Evolutionary conservation across 345 rosid species (phyloP).

Genomic region (Diplotaxis tenuifolia): DNA sequence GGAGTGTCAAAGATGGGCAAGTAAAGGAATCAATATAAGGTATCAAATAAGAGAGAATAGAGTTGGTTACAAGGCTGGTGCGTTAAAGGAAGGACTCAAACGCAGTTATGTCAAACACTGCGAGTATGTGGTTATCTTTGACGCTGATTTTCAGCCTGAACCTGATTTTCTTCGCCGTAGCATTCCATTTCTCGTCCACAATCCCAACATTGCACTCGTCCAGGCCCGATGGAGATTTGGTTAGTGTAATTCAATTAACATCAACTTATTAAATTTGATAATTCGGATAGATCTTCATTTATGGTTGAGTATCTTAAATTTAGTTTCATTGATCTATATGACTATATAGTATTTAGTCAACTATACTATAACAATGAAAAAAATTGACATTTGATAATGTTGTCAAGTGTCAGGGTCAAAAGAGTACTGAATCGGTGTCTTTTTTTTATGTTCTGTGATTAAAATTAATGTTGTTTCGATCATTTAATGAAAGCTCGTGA

Average conservation of each 20-base stretch:
- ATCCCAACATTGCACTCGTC: slow-evolving; percentile 84
- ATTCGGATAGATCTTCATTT: neutral
- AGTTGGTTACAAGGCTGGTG: slow-evolving; percentile 97
- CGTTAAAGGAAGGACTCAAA: slow-evolving; percentile 90
- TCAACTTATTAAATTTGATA: neutral
- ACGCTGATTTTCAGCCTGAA: slow-evolving; percentile 96
- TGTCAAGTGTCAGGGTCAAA: slow-evolving; percentile 35
- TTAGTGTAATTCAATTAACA: slow-evolving; percentile 27
- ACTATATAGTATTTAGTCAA: slow-evolving; percentile 15
- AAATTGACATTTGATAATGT: slow-evolving; percentile 26
- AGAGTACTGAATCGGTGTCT: slow-evolving; percentile 25
- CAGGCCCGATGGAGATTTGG: slow-evolving; percentile 99
- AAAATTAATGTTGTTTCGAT: slow-evolving; percentile 22
- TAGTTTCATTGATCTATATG: neutral
- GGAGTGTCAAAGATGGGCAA: slow-evolving; percentile 98
- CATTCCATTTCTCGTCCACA: slow-evolving; percentile 71
- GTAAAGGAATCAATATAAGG: slow-evolving; percentile 78
- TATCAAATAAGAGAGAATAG: slow-evolving; percentile 93
- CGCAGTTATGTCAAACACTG: slow-evolving; percentile 94
- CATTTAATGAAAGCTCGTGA: slow-evolving; percentile 39
- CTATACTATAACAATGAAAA: neutral
- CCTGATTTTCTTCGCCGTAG: slow-evolving; percentile 87
- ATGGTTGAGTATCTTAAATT: neutral
- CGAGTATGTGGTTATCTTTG: slow-evolving; percentile 85
- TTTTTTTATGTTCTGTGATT: slow-evolving; percentile 16